A percentile compares a stretch with the other conserved stretches of the same genome.
Evolutionary conservation across 2,329 filamentous ascomycete species (phyloP).

Genomic region (Botrytis tulipae): DNA sequence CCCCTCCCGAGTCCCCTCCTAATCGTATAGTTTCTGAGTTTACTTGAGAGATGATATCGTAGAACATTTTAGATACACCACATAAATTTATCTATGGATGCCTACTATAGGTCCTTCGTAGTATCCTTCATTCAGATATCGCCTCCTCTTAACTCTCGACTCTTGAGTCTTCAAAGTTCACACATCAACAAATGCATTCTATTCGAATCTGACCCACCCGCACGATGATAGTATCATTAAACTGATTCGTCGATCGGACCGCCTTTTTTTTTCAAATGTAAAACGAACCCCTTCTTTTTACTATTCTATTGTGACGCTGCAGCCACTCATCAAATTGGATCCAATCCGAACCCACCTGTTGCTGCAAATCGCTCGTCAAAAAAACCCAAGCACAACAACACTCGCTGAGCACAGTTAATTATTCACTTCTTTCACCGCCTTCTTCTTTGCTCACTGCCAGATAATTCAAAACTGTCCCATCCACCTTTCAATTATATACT

Average conservation of each 20-base stretch:
- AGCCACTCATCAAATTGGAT: slow-evolving; percentile 13
- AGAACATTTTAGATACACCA: not conserved
- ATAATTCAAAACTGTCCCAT: slow-evolving; percentile 16
- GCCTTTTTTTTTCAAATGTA: slow-evolving; percentile 15
- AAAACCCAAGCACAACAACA: not conserved
- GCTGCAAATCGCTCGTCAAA: slow-evolving; percentile 15
- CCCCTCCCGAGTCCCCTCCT: not conserved
- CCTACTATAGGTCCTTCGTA: not conserved
- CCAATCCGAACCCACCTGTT: slow-evolving; percentile 11
- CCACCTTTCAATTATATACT: slow-evolving; percentile 12
- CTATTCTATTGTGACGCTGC: not conserved
- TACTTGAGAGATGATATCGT: not conserved
- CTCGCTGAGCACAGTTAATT: slow-evolving; percentile 1
- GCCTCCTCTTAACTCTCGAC: not conserved
- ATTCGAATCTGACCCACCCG: slow-evolving; percentile 2
- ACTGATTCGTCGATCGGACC: slow-evolving; percentile 12
- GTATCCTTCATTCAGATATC: not conserved
- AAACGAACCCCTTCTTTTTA: slow-evolving; percentile 15
- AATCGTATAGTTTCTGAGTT: not conserved
- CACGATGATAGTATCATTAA: slow-evolving; percentile 9
- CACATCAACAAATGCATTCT: not conserved
- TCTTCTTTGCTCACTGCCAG: slow-evolving; percentile 12
- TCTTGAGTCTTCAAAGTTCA: not conserved
- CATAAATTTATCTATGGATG: not conserved
- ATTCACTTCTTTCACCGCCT: slow-evolving; percentile 12